These are phyloP conservation scores for Austroboletus novae-zelandiae DNA, from an alignment of 1,284 basidiomycete genomes.

Conservation along the genomic window DNA sequence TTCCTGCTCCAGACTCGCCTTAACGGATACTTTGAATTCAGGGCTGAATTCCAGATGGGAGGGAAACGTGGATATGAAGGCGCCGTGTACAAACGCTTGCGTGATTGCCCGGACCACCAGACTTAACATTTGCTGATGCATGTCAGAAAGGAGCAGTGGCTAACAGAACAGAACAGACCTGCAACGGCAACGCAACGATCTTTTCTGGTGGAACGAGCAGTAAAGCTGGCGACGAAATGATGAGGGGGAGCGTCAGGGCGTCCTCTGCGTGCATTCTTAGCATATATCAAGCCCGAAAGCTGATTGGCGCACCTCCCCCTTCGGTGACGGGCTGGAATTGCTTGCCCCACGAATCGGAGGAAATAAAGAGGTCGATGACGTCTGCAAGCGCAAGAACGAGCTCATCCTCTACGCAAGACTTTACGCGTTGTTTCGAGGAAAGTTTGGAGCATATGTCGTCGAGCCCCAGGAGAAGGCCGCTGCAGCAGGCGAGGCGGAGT, in stretches of 20 bases:
- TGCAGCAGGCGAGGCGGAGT: background rate
- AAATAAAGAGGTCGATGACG: slow-evolving; percentile 57
- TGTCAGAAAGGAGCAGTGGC: slow-evolving; percentile 11
- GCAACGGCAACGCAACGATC: slow-evolving; percentile 56
- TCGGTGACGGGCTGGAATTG: slow-evolving; percentile 57
- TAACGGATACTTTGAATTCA: slow-evolving; percentile 34
- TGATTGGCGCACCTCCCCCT: slow-evolving; percentile 32
- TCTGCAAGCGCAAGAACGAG: slow-evolving; percentile 67
- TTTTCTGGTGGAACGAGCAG: slow-evolving; percentile 50
- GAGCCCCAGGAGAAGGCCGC: slow-evolving; percentile 41
- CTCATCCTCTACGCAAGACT: slow-evolving; percentile 56
- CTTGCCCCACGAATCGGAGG: slow-evolving; percentile 55
- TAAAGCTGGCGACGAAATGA: slow-evolving; percentile 57
- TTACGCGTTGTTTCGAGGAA: slow-evolving; percentile 25
- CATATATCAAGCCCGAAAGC: slow-evolving; percentile 3
- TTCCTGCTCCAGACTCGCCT: slow-evolving; percentile 24
- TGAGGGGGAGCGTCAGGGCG: slow-evolving; percentile 38
- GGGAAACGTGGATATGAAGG: slow-evolving; percentile 43
- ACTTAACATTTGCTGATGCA: slow-evolving; percentile 35
- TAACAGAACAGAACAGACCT: slow-evolving; percentile 28
- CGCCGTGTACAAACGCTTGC: slow-evolving; percentile 51
- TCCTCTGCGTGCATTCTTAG: slow-evolving; percentile 25
- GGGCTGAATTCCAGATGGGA: slow-evolving; percentile 30
- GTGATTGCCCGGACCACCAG: slow-evolving; percentile 49
- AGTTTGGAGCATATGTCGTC: slow-evolving; percentile 43